Evolutionary conservation across 1,139 yeast genomes (phyloP).

Genomic region (Candida anutae): DNA sequence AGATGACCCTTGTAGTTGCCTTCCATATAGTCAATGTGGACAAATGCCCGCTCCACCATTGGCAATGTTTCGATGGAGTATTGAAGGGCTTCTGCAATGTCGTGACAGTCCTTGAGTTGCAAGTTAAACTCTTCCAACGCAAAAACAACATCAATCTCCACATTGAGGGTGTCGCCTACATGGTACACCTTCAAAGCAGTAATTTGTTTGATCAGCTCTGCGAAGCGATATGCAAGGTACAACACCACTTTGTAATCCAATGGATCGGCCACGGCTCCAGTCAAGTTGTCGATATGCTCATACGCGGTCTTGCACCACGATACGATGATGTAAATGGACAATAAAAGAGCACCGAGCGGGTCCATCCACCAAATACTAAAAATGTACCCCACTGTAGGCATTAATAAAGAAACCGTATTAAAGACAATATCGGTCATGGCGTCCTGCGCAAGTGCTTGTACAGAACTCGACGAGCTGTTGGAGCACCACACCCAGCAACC

Average conservation of each 20-base stretch:
- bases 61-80: conserved; percentile 75
- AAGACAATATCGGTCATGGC: conserved; percentile 73
- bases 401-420: conserved; percentile 53
- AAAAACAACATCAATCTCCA: conserved; percentile 67
- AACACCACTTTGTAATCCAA: conserved; percentile 59
- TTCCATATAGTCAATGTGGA: conserved; percentile 66
- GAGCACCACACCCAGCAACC: conserved; percentile 62
- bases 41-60: conserved; percentile 73
- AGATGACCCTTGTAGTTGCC: conserved; percentile 47
- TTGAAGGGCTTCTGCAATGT: conserved; percentile 74
- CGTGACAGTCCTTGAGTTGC: conserved; percentile 63
- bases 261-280: conserved; percentile 64
- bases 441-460: conserved; percentile 76
- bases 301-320: conserved; percentile 62
- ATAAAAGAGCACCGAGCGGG: conserved; percentile 60
- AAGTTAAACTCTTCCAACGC: conserved; percentile 38
- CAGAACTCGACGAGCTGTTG: conserved; percentile 56
- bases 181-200: conserved; percentile 69
- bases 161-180: conserved; percentile 70
- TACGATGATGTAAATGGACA: conserved; percentile 54
- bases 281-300: conserved; percentile 66
- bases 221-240: conserved; percentile 62
- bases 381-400: conserved; percentile 55
- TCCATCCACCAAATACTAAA: conserved; percentile 63
- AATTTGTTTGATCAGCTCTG: conserved; percentile 57